These are phyloP conservation scores for Pseudogymnoascus sp. DNA, from an alignment of 2,329 filamentous ascomycete species.

Conservation along the genomic window DNA sequence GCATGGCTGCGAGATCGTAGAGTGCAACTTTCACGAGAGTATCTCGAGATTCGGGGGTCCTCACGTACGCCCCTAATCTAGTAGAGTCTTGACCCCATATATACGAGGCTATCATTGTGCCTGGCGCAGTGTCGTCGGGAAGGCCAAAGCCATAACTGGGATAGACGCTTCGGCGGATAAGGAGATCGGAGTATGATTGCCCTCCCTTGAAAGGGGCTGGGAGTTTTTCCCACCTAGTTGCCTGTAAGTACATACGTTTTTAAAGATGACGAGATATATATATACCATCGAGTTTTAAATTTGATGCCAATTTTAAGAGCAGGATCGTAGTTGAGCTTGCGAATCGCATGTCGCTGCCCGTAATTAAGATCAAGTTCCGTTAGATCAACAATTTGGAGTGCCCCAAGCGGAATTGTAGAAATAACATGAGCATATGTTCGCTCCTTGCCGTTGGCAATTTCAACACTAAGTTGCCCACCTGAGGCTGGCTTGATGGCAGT, in stretches of 20 bases:
- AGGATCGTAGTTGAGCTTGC: conserved; percentile 24
- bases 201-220: conserved; percentile 18
- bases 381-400: conserved; percentile 16
- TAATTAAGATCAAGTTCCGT: conserved; percentile 12
- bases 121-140: conserved; percentile 19
- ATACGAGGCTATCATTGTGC: conserved; percentile 31
- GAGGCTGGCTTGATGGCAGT: conserved; percentile 13
- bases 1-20: conserved; percentile 21
- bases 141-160: conserved; percentile 25
- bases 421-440: conserved; percentile 15
- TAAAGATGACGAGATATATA: conserved; percentile 17
- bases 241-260: neutral
- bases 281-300: conserved; percentile 28
- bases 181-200: conserved; percentile 22
- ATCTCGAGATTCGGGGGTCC: conserved; percentile 16
- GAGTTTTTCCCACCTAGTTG: neutral
- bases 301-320: conserved; percentile 28
- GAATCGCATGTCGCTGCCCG: conserved; percentile 24
- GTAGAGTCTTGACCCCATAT: conserved; percentile 30
- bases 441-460: conserved; percentile 11
- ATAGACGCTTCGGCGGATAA: conserved; percentile 26
- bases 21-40: conserved; percentile 20
- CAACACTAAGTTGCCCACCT: neutral
- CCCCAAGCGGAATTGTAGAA: conserved; percentile 18
- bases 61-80: conserved; percentile 22